Conservation (phyloP, 73 alveolate species). For the Symbiodinium pilosum region DNA sequence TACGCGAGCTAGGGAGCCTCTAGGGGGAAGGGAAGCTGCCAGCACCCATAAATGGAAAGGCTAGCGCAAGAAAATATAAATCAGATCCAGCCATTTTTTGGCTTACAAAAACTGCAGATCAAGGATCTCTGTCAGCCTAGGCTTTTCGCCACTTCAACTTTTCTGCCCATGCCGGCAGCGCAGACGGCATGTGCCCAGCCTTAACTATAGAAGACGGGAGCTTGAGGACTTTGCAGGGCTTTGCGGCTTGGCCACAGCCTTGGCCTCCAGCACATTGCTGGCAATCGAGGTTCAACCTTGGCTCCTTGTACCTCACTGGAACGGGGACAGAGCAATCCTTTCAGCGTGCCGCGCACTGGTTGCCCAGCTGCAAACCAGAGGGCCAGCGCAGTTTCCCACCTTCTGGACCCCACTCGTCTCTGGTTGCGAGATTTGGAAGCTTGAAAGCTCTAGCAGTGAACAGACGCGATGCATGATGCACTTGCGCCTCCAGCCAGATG, state of each 20-base stretch:
- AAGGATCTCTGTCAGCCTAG: not conserved
- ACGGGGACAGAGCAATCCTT: conserved; percentile 82
- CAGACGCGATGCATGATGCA: not conserved
- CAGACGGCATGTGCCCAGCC: conserved; percentile 46
- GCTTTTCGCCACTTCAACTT: conserved; percentile 92
- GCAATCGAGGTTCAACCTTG: conserved; percentile 64
- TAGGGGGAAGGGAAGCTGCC: too few relatives aligned
- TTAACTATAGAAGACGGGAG: too few relatives aligned
- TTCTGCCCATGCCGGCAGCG: conserved; percentile 67
- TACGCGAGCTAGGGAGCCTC: too few relatives aligned
- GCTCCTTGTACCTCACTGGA: conserved; percentile 89
- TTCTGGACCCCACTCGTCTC: not conserved
- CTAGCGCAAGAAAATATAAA: too few relatives aligned
- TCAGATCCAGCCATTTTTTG: too few relatives aligned
- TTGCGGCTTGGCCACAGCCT: not conserved
- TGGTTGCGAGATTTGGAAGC: not conserved
- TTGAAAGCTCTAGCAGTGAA: not conserved
- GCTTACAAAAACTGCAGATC: too few relatives aligned
- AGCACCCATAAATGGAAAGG: too few relatives aligned
- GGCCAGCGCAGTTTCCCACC: not conserved
- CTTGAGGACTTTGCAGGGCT: not conserved
- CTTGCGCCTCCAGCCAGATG: not conserved
- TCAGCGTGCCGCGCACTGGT: conserved; percentile 84
- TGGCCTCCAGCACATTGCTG: not conserved
- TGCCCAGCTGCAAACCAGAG: not conserved